A percentile compares a stretch with the other conserved stretches of the same genome.
These are phyloP conservation scores for Brettanomyces naardenensis DNA, from an alignment of 805 yeast genomes.

Conservation along the genomic window DNA sequence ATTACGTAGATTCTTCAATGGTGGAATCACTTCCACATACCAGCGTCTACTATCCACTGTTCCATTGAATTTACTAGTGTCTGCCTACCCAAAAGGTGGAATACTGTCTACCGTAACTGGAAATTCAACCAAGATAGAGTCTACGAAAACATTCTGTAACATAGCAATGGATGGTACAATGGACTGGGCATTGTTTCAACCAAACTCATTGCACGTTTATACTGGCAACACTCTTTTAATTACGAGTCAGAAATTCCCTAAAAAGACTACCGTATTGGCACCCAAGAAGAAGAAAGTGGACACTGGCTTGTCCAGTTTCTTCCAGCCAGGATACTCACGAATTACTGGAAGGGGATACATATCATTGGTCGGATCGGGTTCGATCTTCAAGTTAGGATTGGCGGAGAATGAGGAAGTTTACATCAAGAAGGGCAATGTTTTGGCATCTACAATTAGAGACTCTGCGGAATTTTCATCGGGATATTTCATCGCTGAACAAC, in stretches of 20 bases:
- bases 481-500: slow-evolving; percentile 11
- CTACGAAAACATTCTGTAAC: slow-evolving; percentile 33
- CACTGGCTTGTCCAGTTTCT: slow-evolving; percentile 35
- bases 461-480: slow-evolving; percentile 30
- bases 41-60: slow-evolving; percentile 41
- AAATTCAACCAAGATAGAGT: slow-evolving; percentile 7
- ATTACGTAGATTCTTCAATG: slow-evolving; percentile 34
- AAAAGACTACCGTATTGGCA: slow-evolving; percentile 25
- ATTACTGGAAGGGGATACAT: slow-evolving; percentile 52
- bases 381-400: slow-evolving; percentile 40
- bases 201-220: slow-evolving; percentile 40
- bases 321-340: slow-evolving; percentile 35
- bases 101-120: slow-evolving; percentile 1
- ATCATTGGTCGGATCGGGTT: slow-evolving; percentile 48
- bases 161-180: slow-evolving; percentile 46
- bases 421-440: slow-evolving; percentile 36
- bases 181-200: slow-evolving; percentile 55
- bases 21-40: slow-evolving; percentile 37
- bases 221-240: slow-evolving; percentile 45
- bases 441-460: slow-evolving; percentile 46
- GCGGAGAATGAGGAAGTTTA: slow-evolving; percentile 39
- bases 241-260: slow-evolving; percentile 32
- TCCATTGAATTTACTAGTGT: slow-evolving; percentile 36
- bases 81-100: slow-evolving; percentile 25
- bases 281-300: slow-evolving; percentile 23